These are phyloP conservation scores for Aspergillus puulaauensis DNA, from an alignment of 2,329 filamentous ascomycete species.

Conservation along the genomic window DNA sequence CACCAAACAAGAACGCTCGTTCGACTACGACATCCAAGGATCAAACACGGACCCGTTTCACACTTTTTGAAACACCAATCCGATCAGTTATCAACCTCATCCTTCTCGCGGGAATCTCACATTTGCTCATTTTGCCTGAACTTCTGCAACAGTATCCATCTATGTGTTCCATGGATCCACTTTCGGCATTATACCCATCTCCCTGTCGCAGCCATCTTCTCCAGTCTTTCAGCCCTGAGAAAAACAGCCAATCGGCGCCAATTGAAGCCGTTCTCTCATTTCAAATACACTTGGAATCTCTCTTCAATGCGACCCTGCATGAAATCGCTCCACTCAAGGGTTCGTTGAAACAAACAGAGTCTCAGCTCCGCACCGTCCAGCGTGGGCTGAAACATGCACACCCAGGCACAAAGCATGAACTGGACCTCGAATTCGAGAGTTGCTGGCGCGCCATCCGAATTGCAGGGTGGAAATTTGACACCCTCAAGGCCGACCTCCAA, in stretches of 20 bases:
- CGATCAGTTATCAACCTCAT: slow-evolving; percentile 26
- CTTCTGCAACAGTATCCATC: slow-evolving; percentile 32
- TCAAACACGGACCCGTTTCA: neutral
- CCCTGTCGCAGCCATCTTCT: slow-evolving; percentile 25
- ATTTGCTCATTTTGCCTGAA: slow-evolving; percentile 37
- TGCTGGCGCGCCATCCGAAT: slow-evolving; percentile 31
- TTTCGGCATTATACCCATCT: slow-evolving; percentile 28
- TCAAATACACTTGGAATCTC: slow-evolving; percentile 25
- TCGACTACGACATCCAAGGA: neutral
- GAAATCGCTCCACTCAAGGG: slow-evolving; percentile 25
- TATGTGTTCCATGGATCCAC: slow-evolving; percentile 24
- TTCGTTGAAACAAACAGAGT: slow-evolving; percentile 32
- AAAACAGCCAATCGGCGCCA: slow-evolving; percentile 9
- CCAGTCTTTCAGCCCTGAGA: slow-evolving; percentile 8
- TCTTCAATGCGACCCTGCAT: slow-evolving; percentile 30
- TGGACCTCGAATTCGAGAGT: slow-evolving; percentile 39
- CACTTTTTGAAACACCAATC: slow-evolving; percentile 9
- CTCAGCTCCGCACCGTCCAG: slow-evolving; percentile 29
- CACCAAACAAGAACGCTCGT: neutral
- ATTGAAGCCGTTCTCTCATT: slow-evolving; percentile 17
- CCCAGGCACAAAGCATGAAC: slow-evolving; percentile 32
- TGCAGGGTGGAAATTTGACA: slow-evolving; percentile 35
- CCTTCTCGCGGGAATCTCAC: slow-evolving; percentile 30
- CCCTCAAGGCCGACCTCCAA: slow-evolving; percentile 35
- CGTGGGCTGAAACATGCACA: slow-evolving; percentile 26